Base-by-base conservation (phyloP, 345 rosid genomes). In the Laguncularia racemosa region DNA sequence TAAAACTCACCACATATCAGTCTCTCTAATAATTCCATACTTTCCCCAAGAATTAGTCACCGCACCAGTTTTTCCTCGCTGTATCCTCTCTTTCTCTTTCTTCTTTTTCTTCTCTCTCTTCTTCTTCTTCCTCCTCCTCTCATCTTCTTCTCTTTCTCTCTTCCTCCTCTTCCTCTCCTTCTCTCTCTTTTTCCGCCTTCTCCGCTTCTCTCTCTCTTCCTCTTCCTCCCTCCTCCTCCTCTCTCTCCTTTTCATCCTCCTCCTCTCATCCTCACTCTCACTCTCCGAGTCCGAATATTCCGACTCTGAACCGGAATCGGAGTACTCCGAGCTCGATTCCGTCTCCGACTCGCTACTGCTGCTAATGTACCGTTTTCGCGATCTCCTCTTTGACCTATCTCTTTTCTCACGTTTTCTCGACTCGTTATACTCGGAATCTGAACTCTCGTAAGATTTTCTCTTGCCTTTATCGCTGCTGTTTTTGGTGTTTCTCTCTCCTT, bases 41-140 rank as follows among this genome's bases (percentile, higher is more conserved):
- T 84, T 92, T 2, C 98, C 98, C 98, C 98, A 89, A 10, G 76
- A 89, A 56, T 92, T 73, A 52, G 98, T 92, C 15, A 92, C 95
- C 0, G 98, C 97, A 23, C 97, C 90, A 53, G 59, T 86, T 72
- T 83, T 81, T 20, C 82, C 83, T 75, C 68, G 81, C 72, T 77
- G 84, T 48, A 67, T 57, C 59, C 65, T 77, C 53, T 76, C 76
- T 73, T 78, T 70, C 69, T 76, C 69, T 59, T 82, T 76, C 64
- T 67, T 57, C 61, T 57, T 68, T 68, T 66, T 77, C 67, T 57
- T 67, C 50, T 77, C 58, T 15, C 50, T 74, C 69, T 46, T 58
- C 61, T 28, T 64, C 58, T 60, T 67, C 58, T 61, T 60, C 67
- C 56, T 54, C 33, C 20, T 53, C 58, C 50, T 63, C 48, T 50